Evolutionary conservation across 1,284 basidiomycete species (phyloP).

Genomic region (Testicularia cyperi): DNA sequence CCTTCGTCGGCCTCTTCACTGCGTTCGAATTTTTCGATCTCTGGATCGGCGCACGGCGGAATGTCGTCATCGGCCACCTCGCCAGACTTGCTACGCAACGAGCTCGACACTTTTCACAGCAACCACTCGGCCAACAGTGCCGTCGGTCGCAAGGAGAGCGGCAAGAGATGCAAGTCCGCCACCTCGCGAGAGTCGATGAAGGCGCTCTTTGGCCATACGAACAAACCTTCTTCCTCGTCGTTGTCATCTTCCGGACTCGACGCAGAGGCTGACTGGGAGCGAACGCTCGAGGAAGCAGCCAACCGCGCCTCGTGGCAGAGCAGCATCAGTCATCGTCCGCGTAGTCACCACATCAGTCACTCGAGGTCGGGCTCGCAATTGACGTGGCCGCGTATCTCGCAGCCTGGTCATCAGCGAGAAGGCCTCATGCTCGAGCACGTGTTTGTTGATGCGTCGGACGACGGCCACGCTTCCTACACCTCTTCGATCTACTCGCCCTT

Average conservation of each 20-base stretch:
- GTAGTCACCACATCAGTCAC: background rate
- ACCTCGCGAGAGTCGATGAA: constrained; percentile 8
- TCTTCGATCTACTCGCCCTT: background rate
- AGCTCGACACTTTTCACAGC: too few species aligned
- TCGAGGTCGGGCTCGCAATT: constrained; percentile 1
- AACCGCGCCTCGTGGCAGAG: constrained; percentile 21
- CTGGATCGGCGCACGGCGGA: background rate
- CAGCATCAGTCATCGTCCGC: constrained; percentile 24
- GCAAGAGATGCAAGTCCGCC: background rate
- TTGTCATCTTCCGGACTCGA: constrained; percentile 1
- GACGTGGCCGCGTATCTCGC: constrained; percentile 17
- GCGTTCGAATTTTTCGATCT: constrained; percentile 5
- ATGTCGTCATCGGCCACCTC: constrained; percentile 7
- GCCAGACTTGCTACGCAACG: constrained; percentile 2
- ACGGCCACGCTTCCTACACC: constrained; percentile 1
- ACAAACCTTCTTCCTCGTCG: too few species aligned
- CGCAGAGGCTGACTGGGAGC: constrained; percentile 12
- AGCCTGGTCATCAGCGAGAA: constrained; percentile 1
- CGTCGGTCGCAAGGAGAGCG: too few species aligned
- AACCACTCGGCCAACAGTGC: too few species aligned
- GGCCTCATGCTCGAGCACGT: constrained; percentile 22
- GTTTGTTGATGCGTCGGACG: constrained; percentile 16
- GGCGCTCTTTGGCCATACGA: too few species aligned
- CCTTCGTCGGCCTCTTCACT: constrained; percentile 6
- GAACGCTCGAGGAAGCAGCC: constrained; percentile 10